Evolutionary conservation across 2,329 filamentous ascomycete species (phyloP).

Genomic region (Fusarium sp.): DNA sequence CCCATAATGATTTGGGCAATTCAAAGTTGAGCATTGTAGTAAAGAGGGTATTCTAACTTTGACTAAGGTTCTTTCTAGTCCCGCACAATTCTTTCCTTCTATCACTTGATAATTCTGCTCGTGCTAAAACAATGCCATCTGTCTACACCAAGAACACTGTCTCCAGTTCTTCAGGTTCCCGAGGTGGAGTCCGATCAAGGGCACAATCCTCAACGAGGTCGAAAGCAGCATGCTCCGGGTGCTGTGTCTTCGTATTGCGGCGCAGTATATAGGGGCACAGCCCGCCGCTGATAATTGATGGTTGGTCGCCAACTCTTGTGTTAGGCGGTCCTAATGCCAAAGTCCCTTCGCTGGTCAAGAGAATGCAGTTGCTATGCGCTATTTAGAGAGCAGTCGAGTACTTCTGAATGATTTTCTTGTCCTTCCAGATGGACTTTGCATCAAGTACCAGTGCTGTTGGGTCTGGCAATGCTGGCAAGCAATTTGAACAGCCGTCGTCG

Average conservation of each 20-base stretch:
- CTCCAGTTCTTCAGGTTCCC: not conserved
- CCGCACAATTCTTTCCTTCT: not conserved
- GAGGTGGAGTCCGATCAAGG: not conserved
- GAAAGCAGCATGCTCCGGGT: not conserved
- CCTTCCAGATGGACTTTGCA: not conserved
- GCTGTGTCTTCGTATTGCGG: not conserved
- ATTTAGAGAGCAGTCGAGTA: slow-evolving; percentile 13
- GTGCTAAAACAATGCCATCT: not conserved
- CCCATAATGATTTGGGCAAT: not conserved
- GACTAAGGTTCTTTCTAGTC: not conserved
- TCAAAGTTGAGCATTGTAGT: not conserved
- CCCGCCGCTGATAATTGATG: slow-evolving; percentile 30
- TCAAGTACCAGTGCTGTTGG: not conserved
- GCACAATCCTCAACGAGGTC: slow-evolving; percentile 29
- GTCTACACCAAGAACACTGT: not conserved
- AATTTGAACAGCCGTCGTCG: not conserved
- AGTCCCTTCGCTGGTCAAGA: slow-evolving; percentile 12
- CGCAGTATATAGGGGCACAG: slow-evolving; percentile 32
- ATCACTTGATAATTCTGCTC: not conserved
- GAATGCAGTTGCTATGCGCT: slow-evolving; percentile 16
- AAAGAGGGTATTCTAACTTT: not conserved
- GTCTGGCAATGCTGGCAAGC: not conserved
- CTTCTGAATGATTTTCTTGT: not conserved
- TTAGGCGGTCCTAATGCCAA: slow-evolving; percentile 17
- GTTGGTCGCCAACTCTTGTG: slow-evolving; percentile 2